Percentiles rank a stretch among this genome's conserved stretches.
phyloP scores from a whole-genome alignment of 768 basidiomycete species.

The Rhodotorula paludigena region DNA sequence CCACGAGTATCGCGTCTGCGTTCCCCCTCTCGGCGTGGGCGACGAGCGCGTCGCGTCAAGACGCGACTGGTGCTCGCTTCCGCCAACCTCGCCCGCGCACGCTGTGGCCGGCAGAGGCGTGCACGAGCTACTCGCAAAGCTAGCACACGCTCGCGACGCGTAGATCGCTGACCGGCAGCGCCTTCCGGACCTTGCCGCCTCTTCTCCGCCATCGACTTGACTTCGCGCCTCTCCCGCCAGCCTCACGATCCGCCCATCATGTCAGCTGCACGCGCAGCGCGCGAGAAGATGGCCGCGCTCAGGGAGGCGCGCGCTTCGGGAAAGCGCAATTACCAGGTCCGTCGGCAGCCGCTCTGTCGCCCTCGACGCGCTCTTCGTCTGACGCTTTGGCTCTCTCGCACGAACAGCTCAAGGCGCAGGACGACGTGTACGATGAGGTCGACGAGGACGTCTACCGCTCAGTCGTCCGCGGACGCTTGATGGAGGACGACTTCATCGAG shows the following conservation, averaged over 20 bases:
- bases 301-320: conserved; percentile 16
- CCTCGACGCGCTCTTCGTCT: not conserved
- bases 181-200: not conserved
- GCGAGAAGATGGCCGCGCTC: conserved; percentile 18
- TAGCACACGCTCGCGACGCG: no score
- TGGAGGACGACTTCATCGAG: conserved; percentile 86
- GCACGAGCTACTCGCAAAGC: no score
- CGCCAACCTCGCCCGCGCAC: no score
- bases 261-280: conserved; percentile 17
- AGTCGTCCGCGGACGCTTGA: conserved; percentile 75
- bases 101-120: no score
- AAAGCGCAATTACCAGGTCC: conserved; percentile 30
- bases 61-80: no score
- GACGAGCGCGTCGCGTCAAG: not conserved
- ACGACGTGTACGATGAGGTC: conserved; percentile 81
- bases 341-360: not conserved
- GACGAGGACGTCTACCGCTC: conserved; percentile 79
- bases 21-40: no score
- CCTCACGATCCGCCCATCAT: not conserved
- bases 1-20: no score
- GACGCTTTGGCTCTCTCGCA: not conserved
- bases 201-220: not conserved
- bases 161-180: no score
- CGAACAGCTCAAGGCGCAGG: conserved; percentile 51
- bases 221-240: not conserved